phyloP scores from a whole-genome alignment of 306 rosid genomes.

The Carpinus viminea region DNA sequence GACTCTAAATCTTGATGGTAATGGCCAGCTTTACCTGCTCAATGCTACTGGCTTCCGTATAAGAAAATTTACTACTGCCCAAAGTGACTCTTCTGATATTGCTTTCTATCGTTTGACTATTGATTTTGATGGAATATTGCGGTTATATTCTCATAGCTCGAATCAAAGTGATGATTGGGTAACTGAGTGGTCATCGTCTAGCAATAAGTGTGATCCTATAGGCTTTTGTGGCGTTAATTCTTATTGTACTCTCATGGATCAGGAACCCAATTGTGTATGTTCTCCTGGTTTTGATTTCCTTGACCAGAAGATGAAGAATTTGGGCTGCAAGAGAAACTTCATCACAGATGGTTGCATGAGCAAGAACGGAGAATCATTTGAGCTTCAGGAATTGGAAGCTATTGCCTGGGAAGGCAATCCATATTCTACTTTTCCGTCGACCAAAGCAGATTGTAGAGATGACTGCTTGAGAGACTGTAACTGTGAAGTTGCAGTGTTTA shows the following conservation, averaged over 20 bases:
- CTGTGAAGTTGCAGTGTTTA: too few species aligned
- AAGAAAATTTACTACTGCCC: neutral
- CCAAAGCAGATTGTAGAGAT: slow-evolving; percentile 4
- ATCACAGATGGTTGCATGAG: neutral
- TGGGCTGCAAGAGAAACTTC: slow-evolving; percentile 28
- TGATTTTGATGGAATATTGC: slow-evolving; percentile 11
- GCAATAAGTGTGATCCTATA: neutral
- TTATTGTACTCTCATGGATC: neutral
- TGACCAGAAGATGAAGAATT: neutral
- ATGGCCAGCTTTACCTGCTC: slow-evolving; percentile 13
- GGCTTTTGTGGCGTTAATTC: slow-evolving; percentile 24
- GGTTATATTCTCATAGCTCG: slow-evolving; percentile 1
- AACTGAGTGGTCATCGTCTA: neutral
- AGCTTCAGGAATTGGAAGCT: neutral
- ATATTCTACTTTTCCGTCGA: neutral
- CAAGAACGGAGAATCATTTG: neutral
- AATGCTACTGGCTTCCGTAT: neutral
- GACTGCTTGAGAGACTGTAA: slow-evolving; percentile 25
- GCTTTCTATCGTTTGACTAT: neutral
- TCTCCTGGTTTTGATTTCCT: slow-evolving; percentile 28
- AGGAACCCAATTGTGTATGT: slow-evolving; percentile 12
- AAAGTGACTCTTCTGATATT: neutral
- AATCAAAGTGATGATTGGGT: slow-evolving; percentile 7
- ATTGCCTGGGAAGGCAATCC: slow-evolving; percentile 8
- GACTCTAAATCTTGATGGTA: neutral